Conservation (phyloP, 345 rosid genomes). For the Citropsis articulata region DNA sequence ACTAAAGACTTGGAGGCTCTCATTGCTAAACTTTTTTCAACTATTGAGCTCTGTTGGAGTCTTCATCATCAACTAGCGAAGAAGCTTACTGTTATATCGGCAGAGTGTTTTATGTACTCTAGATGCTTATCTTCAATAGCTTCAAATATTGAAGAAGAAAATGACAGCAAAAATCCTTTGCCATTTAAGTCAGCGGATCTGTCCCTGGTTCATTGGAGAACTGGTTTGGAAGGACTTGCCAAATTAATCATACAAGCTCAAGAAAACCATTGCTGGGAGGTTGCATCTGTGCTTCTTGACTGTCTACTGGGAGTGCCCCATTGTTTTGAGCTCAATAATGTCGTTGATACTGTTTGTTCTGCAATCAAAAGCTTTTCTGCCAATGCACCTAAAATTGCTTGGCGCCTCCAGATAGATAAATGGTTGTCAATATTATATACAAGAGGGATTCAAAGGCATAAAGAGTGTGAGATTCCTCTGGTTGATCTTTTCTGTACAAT, state of each 20-base stretch:
- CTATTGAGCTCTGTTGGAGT: slow-evolving; percentile 61
- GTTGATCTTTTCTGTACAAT: slow-evolving; percentile 51
- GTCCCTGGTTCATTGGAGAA: slow-evolving; percentile 41
- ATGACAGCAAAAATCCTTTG: slow-evolving; percentile 25
- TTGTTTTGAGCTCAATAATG: slow-evolving; percentile 40
- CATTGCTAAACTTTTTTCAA: slow-evolving; percentile 45
- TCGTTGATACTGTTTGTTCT: slow-evolving; percentile 42
- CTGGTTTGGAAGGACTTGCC: slow-evolving; percentile 54
- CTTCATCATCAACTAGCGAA: slow-evolving; percentile 57
- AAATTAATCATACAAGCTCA: slow-evolving; percentile 40
- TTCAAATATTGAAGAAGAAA: slow-evolving; percentile 36
- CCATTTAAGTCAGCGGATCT: slow-evolving; percentile 32
- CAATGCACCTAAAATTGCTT: slow-evolving; percentile 66
- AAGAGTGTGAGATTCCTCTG: slow-evolving; percentile 47
- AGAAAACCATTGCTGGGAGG: slow-evolving; percentile 68
- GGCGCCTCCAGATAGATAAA: slow-evolving; percentile 73
- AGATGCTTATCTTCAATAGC: slow-evolving; percentile 51
- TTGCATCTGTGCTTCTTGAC: slow-evolving; percentile 60
- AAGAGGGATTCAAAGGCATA: slow-evolving; percentile 44
- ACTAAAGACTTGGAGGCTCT: slow-evolving; percentile 46
- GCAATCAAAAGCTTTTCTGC: slow-evolving; percentile 44
- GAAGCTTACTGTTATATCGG: slow-evolving; percentile 51
- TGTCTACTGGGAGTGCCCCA: slow-evolving; percentile 59
- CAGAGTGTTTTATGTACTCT: slow-evolving; percentile 54
- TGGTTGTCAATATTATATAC: slow-evolving; percentile 52